phyloP scores from a whole-genome alignment of 1,284 basidiomycete species.

The Austropuccinia psidii region DNA sequence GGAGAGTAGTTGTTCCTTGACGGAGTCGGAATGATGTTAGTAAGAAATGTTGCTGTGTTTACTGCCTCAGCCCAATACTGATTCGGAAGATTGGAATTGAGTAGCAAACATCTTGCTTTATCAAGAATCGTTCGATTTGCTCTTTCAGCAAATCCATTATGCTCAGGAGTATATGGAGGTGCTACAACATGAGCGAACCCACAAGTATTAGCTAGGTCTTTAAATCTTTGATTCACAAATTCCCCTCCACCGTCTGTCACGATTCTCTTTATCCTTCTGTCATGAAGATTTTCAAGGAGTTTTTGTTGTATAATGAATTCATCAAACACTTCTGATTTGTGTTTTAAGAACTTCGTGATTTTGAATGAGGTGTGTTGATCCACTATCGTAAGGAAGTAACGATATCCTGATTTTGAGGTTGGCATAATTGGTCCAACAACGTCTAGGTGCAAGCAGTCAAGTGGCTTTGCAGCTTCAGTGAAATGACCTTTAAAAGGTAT shows the following conservation, averaged over 20 bases:
- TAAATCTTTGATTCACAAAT: background rate
- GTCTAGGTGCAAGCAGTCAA: background rate
- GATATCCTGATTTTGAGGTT: background rate
- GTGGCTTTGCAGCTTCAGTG: background rate
- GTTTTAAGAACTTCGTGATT: background rate
- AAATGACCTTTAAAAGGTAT: background rate
- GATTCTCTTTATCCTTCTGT: background rate
- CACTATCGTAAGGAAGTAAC: background rate
- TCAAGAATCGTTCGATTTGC: background rate
- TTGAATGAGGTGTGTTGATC: background rate
- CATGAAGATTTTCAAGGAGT: background rate
- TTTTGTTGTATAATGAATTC: background rate
- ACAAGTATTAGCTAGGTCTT: background rate
- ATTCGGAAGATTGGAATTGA: no score
- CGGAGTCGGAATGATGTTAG: no score
- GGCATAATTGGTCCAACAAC: background rate
- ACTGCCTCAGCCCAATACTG: no score
- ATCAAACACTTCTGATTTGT: background rate
- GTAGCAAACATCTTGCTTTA: no score
- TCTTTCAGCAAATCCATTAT: background rate
- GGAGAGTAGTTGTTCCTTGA: no score
- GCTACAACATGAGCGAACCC: background rate
- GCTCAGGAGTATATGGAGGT: background rate
- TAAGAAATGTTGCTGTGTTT: no score
- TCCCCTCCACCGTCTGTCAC: slow-evolving; percentile 7